phyloP scores from a whole-genome alignment of 2,329 filamentous ascomycete species.

The Cyphellophora europaea region DNA sequence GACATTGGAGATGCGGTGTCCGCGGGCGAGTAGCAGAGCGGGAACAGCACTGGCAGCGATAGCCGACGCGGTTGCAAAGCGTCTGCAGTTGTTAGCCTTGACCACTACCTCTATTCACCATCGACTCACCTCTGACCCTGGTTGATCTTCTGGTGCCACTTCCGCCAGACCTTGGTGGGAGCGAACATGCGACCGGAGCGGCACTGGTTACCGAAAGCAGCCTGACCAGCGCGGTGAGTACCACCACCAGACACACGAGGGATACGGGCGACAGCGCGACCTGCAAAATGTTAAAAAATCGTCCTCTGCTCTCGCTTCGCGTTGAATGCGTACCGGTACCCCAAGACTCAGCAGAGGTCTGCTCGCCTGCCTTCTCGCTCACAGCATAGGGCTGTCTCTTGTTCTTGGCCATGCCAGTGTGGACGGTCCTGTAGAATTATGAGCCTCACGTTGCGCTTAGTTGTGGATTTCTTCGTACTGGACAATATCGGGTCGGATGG shows the following conservation, averaged over 20 bases:
- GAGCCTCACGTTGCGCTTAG: constrained; percentile 18
- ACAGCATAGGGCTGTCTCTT: constrained; percentile 99
- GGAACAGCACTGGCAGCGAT: constrained; percentile 92
- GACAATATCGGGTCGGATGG: constrained; percentile 98
- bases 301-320: constrained; percentile 5
- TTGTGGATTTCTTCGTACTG: constrained; percentile 54
- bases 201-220: constrained; percentile 99
- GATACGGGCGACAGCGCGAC: constrained; percentile 99
- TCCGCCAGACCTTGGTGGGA: constrained; percentile 99
- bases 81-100: constrained; percentile 42
- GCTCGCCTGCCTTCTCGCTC: constrained; percentile 99
- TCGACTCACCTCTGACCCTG: constrained; percentile 79
- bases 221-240: constrained; percentile 99
- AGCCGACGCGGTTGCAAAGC: constrained; percentile 95
- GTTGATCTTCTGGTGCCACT: constrained; percentile 99
- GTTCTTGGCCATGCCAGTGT: constrained; percentile 99
- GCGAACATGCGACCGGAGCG: constrained; percentile 99
- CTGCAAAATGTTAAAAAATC: constrained; percentile 36
- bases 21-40: constrained; percentile 90
- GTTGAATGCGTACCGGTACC: constrained; percentile 75
- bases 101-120: constrained; percentile 16
- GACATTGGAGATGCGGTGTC: constrained; percentile 85
- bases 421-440: constrained; percentile 52
- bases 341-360: constrained; percentile 99
- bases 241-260: constrained; percentile 99